Conservation (phyloP, 768 basidiomycete genomes). For the Pulveroboletus sp. region DNA sequence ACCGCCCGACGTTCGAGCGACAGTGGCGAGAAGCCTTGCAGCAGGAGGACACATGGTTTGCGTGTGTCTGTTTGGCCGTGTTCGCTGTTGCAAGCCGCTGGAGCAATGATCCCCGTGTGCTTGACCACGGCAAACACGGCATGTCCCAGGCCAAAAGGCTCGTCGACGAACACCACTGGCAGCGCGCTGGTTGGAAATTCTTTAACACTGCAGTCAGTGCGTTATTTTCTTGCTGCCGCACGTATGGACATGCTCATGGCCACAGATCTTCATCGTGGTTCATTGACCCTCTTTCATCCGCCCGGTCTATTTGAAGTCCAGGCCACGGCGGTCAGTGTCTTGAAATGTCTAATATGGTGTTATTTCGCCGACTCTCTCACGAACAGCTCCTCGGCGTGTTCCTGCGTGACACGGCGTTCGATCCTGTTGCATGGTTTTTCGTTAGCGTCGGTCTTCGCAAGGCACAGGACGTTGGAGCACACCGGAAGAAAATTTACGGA, state of each 20-base stretch:
- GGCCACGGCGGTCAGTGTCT: constrained; percentile 42
- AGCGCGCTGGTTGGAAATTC: constrained; percentile 56
- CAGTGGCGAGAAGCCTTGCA: constrained; percentile 54
- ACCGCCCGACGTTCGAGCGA: constrained; percentile 62
- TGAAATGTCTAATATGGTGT: background rate
- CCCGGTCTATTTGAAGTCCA: constrained; percentile 62
- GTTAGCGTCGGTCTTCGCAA: constrained; percentile 54
- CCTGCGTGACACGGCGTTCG: constrained; percentile 44
- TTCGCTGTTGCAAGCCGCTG: constrained; percentile 71
- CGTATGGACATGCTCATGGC: constrained; percentile 4
- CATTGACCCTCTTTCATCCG: constrained; percentile 50
- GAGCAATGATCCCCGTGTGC: constrained; percentile 56
- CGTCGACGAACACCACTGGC: constrained; percentile 40
- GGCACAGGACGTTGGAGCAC: constrained; percentile 73
- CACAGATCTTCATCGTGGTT: constrained; percentile 47
- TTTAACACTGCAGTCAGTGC: constrained; percentile 52
- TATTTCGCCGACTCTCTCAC: constrained; percentile 6
- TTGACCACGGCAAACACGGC: constrained; percentile 31
- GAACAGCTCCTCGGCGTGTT: constrained; percentile 51
- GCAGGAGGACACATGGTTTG: constrained; percentile 54
- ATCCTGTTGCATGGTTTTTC: constrained; percentile 51
- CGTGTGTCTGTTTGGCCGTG: constrained; percentile 52
- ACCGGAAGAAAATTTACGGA: constrained; percentile 57
- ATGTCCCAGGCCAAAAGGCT: constrained; percentile 18
- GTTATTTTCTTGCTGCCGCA: constrained; percentile 8